Percentiles rank a stretch among this genome's conserved stretches.
Conservation (phyloP, 1,284 basidiomycete genomes). For the Tylopilus orsonianus region DNA sequence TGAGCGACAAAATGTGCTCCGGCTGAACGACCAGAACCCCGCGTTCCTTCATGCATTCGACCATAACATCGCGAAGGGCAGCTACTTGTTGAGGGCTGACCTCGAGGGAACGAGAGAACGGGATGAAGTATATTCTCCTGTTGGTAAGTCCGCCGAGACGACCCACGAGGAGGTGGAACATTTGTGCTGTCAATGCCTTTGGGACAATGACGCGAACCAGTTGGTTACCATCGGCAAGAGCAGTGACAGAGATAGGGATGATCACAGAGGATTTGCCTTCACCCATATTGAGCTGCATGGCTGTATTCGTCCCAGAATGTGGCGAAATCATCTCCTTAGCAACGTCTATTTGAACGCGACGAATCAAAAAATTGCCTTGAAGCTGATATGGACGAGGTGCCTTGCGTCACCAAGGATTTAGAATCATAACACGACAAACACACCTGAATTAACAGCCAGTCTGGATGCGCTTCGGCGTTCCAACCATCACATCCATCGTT, state of each 20-base stretch:
- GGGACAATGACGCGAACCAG: background rate
- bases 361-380: conserved; percentile 41
- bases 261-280: conserved; percentile 48
- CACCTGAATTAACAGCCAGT: conserved; percentile 52
- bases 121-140: conserved; percentile 46
- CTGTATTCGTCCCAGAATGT: conserved; percentile 32
- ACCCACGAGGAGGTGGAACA: conserved; percentile 48
- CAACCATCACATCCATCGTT: conserved; percentile 26
- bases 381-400: conserved; percentile 32
- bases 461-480: conserved; percentile 26
- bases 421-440: background rate
- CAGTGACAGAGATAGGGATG: background rate
- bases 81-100: conserved; percentile 15
- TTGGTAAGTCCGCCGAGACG: conserved; percentile 44
- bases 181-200: conserved; percentile 30
- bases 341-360: conserved; percentile 41
- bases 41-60: conserved; percentile 37
- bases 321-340: conserved; percentile 49
- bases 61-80: conserved; percentile 33
- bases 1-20: conserved; percentile 52
- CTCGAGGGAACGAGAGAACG: conserved; percentile 44
- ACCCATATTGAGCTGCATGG: conserved; percentile 56
- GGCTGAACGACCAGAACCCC: conserved; percentile 49
- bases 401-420: background rate
- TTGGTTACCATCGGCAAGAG: background rate